Percentiles rank a stretch among this genome's conserved stretches.
Conservation (phyloP, 768 basidiomycete species). For the Crucibulum laeve region DNA sequence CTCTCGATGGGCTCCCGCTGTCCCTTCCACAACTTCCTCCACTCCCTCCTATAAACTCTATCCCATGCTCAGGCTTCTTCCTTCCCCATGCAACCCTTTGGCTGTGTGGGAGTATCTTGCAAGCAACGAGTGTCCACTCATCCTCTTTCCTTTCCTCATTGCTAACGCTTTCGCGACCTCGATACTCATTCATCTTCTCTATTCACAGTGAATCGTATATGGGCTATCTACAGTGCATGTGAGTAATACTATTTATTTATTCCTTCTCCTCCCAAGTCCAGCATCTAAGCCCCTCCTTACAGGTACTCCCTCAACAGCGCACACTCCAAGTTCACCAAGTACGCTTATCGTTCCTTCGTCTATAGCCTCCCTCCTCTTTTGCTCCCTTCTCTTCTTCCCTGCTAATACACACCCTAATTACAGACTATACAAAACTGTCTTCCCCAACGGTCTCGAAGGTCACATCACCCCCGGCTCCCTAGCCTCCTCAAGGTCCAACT, state of each 20-base stretch:
- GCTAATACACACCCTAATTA: slow-evolving; percentile 1
- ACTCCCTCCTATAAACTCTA: too few species aligned
- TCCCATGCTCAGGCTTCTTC: too few species aligned
- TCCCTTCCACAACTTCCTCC: too few species aligned
- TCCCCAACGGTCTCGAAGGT: slow-evolving; percentile 53
- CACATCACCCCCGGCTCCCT: slow-evolving; percentile 26
- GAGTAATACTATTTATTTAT: slow-evolving; percentile 17
- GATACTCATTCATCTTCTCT: too few species aligned
- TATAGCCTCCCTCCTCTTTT: too few species aligned
- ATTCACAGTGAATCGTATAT: slow-evolving; percentile 78
- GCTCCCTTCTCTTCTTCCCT: too few species aligned
- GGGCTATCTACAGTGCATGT: slow-evolving; percentile 79
- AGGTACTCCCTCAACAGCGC: slow-evolving; percentile 57
- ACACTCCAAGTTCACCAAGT: slow-evolving; percentile 75
- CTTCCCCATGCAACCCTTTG: too few species aligned
- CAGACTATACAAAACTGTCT: slow-evolving; percentile 64
- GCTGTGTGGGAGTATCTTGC: too few species aligned
- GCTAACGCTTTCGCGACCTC: too few species aligned
- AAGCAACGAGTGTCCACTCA: too few species aligned
- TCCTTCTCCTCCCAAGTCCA: slow-evolving; percentile 1
- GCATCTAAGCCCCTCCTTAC: neutral
- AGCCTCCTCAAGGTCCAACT: slow-evolving; percentile 15
- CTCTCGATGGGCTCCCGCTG: too few species aligned
- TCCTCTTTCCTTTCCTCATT: too few species aligned
- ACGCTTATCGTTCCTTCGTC: slow-evolving; percentile 8